These are phyloP conservation scores for Paxillus ammoniavirescens DNA, from an alignment of 768 basidiomycete species.

Conservation along the genomic window DNA sequence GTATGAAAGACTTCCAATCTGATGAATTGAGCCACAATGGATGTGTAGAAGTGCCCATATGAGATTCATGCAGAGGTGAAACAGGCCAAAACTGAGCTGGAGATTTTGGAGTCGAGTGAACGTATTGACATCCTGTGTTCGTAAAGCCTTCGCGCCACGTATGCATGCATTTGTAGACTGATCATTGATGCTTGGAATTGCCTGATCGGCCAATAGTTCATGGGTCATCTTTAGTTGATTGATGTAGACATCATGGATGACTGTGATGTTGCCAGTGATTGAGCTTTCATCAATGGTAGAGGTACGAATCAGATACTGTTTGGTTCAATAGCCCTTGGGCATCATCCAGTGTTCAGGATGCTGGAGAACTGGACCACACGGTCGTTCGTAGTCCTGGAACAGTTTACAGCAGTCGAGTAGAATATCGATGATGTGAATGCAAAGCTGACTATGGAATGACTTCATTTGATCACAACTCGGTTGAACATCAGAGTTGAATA, in stretches of 20 bases:
- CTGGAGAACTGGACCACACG: neutral
- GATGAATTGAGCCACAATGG: slow-evolving; percentile 26
- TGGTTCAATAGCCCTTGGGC: neutral
- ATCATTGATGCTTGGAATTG: slow-evolving; percentile 28
- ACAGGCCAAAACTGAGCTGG: slow-evolving; percentile 29
- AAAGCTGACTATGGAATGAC: neutral
- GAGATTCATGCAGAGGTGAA: slow-evolving; percentile 36
- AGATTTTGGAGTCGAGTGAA: slow-evolving; percentile 23
- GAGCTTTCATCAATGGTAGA: slow-evolving; percentile 10
- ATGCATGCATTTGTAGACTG: slow-evolving; percentile 22
- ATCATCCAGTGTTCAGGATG: neutral
- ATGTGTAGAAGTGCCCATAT: slow-evolving; percentile 29
- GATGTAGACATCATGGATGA: neutral
- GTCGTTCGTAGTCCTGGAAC: neutral
- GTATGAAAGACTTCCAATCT: slow-evolving; percentile 26
- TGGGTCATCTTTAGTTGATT: neutral
- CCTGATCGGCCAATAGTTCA: slow-evolving; percentile 9
- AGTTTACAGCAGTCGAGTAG: neutral
- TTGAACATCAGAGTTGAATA: neutral
- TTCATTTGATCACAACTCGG: neutral
- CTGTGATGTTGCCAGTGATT: neutral
- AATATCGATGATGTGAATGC: neutral
- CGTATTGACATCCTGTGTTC: slow-evolving; percentile 16
- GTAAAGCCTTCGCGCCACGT: slow-evolving; percentile 14
- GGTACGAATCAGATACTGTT: neutral